Evolutionary conservation across 331 rosid genomes (phyloP), one percentile per base, ranked within the genome.

Genomic region (Quercus lobata): DNA sequence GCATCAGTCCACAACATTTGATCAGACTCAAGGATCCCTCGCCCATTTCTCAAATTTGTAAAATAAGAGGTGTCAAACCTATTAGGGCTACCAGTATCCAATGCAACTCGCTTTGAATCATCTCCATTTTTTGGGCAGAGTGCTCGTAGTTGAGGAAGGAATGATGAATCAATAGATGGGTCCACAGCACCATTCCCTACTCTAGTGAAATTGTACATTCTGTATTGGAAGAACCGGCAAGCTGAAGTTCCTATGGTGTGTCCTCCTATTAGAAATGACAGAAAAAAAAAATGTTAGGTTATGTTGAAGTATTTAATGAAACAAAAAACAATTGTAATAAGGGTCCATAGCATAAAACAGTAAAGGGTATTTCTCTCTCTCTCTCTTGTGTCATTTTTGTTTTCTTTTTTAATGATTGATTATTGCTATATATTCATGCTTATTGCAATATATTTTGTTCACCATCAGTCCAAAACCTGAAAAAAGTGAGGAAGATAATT

Each of bases 1-100:
- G 84, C 73, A n/a, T 87, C 88, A 0, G 84, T 84, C 90, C 90
- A 87, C 3, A 87, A 61, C 80, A n/a, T 72, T 24, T 87, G 86
- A 70, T 87, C 88, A 1, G 88, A 87, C 80, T 81, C 88, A 25
- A 87, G 80, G 6, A 87, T 17, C n/a, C 90, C 90, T 2, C 80
- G 81, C 1, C 88, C 81, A 5, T 69, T 76, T 62, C 66, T 79
- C 61, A 87, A 73, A 80, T 87, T 87, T 5, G 72, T n/a, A 16
- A 87, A 87, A 84, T 71, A 87, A 4, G 73, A 27, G 0, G 86
- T 46, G 61, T 87, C 88, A 8, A 87, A 81, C 3, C 61, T 25
- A 6, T 12, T 24, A 1, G 16, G 76, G 53, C 90, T 87, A 9
- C 79, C 86, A 0, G 58, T 79, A 76, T 87, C 90, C 1, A 87